A percentile compares a stretch with the other conserved stretches of the same genome.
Evolutionary conservation across 345 rosid species (phyloP).

Genomic region (Barbarea vulgaris): DNA sequence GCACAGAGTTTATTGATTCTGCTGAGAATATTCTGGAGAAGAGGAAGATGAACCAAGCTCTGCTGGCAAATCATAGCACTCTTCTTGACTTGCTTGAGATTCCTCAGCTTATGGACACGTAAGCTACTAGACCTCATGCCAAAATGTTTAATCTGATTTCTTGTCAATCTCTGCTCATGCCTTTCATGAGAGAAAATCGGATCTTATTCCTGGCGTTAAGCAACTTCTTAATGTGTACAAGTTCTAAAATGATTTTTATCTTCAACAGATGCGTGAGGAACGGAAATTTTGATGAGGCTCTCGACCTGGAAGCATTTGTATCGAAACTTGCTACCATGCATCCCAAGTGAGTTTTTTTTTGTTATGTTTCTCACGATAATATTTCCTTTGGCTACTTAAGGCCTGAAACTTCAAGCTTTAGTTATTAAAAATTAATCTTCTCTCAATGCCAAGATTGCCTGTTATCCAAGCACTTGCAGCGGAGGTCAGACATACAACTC

Average conservation of each 20-base stretch:
- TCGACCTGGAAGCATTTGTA: constrained; percentile 93
- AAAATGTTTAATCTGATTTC: not conserved
- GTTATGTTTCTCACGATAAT: not conserved
- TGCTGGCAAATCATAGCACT: constrained; percentile 86
- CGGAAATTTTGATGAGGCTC: constrained; percentile 97
- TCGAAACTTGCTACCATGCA: constrained; percentile 92
- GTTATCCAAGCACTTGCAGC: constrained; percentile 88
- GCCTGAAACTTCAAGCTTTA: constrained; percentile 22
- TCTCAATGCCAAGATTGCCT: constrained; percentile 56
- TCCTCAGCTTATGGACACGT: constrained; percentile 99
- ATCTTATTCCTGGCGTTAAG: not conserved
- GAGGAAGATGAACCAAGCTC: constrained; percentile 91
- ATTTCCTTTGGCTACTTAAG: constrained; percentile 19
- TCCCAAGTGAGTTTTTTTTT: constrained; percentile 75
- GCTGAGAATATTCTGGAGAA: constrained; percentile 88
- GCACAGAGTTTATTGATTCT: constrained; percentile 85
- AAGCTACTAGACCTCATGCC: constrained; percentile 39
- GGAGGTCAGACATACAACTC: constrained; percentile 92
- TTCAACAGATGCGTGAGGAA: constrained; percentile 85
- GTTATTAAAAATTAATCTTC: constrained; percentile 30
- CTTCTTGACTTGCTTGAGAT: constrained; percentile 98
- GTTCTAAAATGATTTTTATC: constrained; percentile 9
- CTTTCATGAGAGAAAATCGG: constrained; percentile 1
- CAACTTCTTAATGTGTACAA: not conserved
- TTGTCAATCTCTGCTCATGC: constrained; percentile 14